Conservation (phyloP, 2,329 filamentous ascomycete species). For the Stagonosporopsis chrysanthemi region DNA sequence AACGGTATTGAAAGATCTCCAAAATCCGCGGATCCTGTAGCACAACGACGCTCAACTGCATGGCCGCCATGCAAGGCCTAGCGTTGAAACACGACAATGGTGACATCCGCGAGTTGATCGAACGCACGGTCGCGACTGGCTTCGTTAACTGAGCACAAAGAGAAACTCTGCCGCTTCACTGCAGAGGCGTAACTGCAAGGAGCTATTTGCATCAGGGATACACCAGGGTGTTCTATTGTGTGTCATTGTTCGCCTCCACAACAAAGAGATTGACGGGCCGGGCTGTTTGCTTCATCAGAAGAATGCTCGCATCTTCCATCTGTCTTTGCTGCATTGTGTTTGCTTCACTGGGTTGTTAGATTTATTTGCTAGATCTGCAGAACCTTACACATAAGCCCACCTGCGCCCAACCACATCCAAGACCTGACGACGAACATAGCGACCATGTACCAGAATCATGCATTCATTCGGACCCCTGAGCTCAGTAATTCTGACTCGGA, state of each 20-base stretch:
- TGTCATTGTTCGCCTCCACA: slow-evolving; percentile 29
- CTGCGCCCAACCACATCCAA: neutral
- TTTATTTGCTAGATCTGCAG: slow-evolving; percentile 15
- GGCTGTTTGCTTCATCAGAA: slow-evolving; percentile 5
- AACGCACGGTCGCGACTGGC: slow-evolving; percentile 8
- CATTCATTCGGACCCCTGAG: slow-evolving; percentile 4
- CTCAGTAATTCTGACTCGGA: slow-evolving; percentile 16
- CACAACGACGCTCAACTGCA: slow-evolving; percentile 19
- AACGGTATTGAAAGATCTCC: slow-evolving; percentile 12
- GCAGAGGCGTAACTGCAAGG: slow-evolving; percentile 21
- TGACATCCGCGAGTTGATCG: slow-evolving; percentile 9
- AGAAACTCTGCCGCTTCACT: slow-evolving; percentile 14
- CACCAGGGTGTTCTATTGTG: slow-evolving; percentile 25
- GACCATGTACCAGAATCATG: neutral
- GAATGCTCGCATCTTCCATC: slow-evolving; percentile 1
- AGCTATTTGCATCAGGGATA: slow-evolving; percentile 28
- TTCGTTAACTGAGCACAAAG: slow-evolving; percentile 28
- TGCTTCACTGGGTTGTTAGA: neutral
- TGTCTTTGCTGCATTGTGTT: neutral
- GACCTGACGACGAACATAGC: slow-evolving; percentile 8
- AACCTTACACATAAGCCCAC: slow-evolving; percentile 2
- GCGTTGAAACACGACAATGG: slow-evolving; percentile 15
- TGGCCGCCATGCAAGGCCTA: slow-evolving; percentile 20
- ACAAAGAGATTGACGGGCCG: slow-evolving; percentile 26
- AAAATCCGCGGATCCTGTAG: slow-evolving; percentile 7